Conservation (phyloP, 805 yeast genomes). For the Monosporozyma solicola region DNA sequence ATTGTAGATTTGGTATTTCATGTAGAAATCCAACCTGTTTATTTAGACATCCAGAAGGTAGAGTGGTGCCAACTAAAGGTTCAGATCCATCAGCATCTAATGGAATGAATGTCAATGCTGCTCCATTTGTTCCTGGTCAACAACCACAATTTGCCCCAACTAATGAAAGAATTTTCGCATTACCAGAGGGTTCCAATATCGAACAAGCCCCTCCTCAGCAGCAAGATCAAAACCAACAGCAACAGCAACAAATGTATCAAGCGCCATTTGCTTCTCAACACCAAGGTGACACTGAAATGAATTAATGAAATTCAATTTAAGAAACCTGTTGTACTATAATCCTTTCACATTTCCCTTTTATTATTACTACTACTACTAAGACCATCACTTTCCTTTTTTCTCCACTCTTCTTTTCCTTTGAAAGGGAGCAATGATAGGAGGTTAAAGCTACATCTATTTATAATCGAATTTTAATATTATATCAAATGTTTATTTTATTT, state of each 20-base stretch:
- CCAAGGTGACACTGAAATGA: constrained; percentile 21
- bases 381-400: background rate
- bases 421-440: too few species aligned
- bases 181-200: constrained; percentile 62
- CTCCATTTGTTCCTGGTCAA: constrained; percentile 15
- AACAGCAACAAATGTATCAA: constrained; percentile 24
- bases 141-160: constrained; percentile 27
- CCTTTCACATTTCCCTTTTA: background rate
- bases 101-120: constrained; percentile 15
- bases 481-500: constrained; percentile 1
- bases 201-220: constrained; percentile 51
- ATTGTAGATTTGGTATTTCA: constrained; percentile 68
- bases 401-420: background rate
- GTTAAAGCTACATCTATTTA: background rate
- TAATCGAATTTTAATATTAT: constrained; percentile 1
- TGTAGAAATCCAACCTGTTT: constrained; percentile 68
- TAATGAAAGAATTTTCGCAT: constrained; percentile 64
- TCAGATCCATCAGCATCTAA: constrained; percentile 5
- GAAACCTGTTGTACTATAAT: background rate
- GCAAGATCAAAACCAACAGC: background rate
- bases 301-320: constrained; percentile 4
- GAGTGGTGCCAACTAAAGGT: constrained; percentile 30
- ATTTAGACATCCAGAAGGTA: constrained; percentile 76
- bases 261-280: constrained; percentile 17
- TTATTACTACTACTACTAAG: background rate